Base-by-base conservation (phyloP, 164 flowering plant species). In the Santalum album region DNA sequence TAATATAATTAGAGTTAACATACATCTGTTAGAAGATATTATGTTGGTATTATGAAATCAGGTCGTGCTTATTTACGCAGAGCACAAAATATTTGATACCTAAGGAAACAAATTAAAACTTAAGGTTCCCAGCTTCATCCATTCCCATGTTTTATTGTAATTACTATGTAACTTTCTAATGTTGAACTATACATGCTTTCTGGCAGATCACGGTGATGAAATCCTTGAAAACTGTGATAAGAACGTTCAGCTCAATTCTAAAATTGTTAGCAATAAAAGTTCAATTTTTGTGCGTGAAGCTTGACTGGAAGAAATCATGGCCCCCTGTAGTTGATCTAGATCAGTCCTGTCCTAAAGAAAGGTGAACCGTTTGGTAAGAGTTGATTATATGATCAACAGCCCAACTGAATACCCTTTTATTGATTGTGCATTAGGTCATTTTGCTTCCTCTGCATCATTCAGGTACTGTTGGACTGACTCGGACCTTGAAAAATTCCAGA, bases 281-380 rank as follows among this genome's bases (percentile, higher is more conserved):
- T 66, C 80, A 19, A 69, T 86, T 64, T 59, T 69, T 79, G 84
- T 88, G 21, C 88, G 91, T 35, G 91, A n/a, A 86, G 70, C 90
- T 92, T 59, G 75, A 92, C 68, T 92, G 96, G 96, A 60, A 59
- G 45, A 58, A 64, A 21, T 61, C 82, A 25, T 89, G 96, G 95
- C 96, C 90, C 23, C 91, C 95, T 44, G 19, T 35, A 45, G 60
- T 34, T 23, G 56, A 32, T 25, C 20, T 18, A 6, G 56, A 52
- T 54, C 42, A 59, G 21, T 62, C 64, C 51, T 34, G 65, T 45
- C 23, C 65, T 57, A 26, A 48, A 29, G 56, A 56, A 39, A 74
- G 79, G 88, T 81, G 51, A 67, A 43, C 20, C 55, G 20, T 54
- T 45, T 53, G 53, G 20, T 51, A 16, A 10, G 9, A 40, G 20